Evolutionary conservation across 495 filamentous ascomycete genomes (phyloP), one percentile per base, ranked within the genome.

Genomic region (Hypoxylon fragiforme): DNA sequence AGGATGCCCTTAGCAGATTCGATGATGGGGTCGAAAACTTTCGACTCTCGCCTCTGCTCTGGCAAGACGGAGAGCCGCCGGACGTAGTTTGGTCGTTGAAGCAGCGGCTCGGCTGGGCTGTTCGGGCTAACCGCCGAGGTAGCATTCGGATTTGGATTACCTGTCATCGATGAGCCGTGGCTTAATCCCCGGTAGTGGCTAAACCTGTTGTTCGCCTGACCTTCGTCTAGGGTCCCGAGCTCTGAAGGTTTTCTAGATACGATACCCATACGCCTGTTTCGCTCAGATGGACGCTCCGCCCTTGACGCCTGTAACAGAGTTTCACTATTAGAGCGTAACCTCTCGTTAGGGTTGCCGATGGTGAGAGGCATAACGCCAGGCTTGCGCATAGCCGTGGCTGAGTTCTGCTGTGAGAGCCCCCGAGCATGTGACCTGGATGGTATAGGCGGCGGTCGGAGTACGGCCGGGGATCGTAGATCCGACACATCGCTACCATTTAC

Each of bases 301-400:
- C 70, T 67, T 16, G 70, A 56, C 5, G 69, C 66, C 30, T 74
- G 75, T 26, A 89, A 78, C 12, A 90, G 77, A 16, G 88, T 91
- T 66, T 97, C 92, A 50, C 90, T 95, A 57, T 96, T 94, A 59
- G 91, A 96, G 36, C 92, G 84, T 36, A 89, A 83, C 18, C 91
- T 82, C 63, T 97, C 92, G 63, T 81, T 85, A n/a, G 75, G 69
- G 50, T 86, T 92, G 7, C 80, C 78, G 37, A 86, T 81, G 8
- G 80, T 75, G 26, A 90, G 72, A 26, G 89, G 88, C 63, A 84
- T 79, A 21, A 89, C 74, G 12, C 81, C 82, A 2, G 91, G 89
- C 47, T 88, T 75, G 37, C 85, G 83, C 19, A 84, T 73, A 7
- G 73, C 73, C 1, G 79, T 74, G 42, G 73, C 74, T 1, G 79